Conservation (phyloP, 441 rosid species). For the Populus hybrid region DNA sequence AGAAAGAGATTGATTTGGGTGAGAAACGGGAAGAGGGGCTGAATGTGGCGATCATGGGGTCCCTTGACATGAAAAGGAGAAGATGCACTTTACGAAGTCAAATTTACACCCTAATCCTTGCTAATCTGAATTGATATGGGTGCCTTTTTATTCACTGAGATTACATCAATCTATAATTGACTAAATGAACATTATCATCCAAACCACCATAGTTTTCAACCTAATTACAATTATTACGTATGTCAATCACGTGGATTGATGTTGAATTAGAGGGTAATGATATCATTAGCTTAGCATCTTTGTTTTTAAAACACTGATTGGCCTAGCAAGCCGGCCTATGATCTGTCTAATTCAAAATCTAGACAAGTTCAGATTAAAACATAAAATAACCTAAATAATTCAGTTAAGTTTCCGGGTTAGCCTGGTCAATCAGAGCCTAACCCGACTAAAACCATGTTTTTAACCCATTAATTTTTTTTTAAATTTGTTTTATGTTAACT, state of each 20-base stretch:
- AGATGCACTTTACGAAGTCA: not conserved
- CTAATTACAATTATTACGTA: not conserved
- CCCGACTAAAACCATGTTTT: too few relatives aligned
- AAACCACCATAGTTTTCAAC: not conserved
- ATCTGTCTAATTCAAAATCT: too few relatives aligned
- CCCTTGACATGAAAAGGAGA: not conserved
- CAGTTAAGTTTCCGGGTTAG: too few relatives aligned
- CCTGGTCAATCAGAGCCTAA: too few relatives aligned
- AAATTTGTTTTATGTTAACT: too few relatives aligned
- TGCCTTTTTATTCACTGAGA: not conserved
- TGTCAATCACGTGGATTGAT: not conserved
- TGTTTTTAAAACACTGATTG: too few relatives aligned
- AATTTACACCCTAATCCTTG: not conserved
- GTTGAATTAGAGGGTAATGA: not conserved
- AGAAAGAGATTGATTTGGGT: not conserved
- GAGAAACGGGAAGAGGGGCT: not conserved
- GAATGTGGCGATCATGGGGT: not conserved
- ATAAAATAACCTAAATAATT: too few relatives aligned
- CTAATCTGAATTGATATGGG: not conserved
- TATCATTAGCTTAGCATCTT: not conserved
- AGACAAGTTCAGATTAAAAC: accelerated
- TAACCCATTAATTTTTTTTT: accelerated
- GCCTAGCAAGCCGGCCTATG: too few relatives aligned
- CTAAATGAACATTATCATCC: not conserved
- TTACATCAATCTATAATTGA: not conserved